Percentiles rank a stretch among this genome's conserved stretches.
phyloP scores from a whole-genome alignment of 2,329 filamentous ascomycete genomes.

The Camptophora hylomeconis region DNA sequence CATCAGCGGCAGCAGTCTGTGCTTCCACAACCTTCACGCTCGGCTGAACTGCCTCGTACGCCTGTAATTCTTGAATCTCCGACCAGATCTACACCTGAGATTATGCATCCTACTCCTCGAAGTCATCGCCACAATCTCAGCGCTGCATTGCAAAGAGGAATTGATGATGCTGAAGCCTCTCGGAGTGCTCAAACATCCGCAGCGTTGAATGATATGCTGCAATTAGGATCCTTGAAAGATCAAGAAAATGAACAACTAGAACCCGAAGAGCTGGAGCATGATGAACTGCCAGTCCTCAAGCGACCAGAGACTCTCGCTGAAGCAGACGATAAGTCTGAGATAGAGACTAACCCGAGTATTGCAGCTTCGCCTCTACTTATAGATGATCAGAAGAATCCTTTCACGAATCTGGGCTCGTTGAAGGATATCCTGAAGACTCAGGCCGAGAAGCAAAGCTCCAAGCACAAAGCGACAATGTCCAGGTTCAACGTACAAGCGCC shows the following conservation, averaged over 20 bases:
- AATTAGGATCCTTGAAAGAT: conserved; percentile 33
- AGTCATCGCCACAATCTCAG: conserved; percentile 60
- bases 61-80: conserved; percentile 7
- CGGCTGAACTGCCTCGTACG: conserved; percentile 8
- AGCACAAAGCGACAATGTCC: conserved; percentile 39
- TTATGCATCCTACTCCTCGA: conserved; percentile 48
- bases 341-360: conserved; percentile 63
- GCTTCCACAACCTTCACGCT: conserved; percentile 6
- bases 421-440: too few species aligned
- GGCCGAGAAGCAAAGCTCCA: conserved; percentile 20
- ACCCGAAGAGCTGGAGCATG: conserved; percentile 25
- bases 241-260: conserved; percentile 19
- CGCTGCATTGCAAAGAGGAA: conserved; percentile 66
- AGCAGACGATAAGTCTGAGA: conserved; percentile 26
- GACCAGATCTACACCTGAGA: conserved; percentile 30
- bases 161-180: conserved; percentile 63
- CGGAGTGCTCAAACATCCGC: conserved; percentile 20
- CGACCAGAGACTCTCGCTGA: conserved; percentile 14
- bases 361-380: conserved; percentile 50
- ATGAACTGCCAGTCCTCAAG: conserved; percentile 25
- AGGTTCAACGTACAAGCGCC: conserved; percentile 81
- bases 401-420: conserved; percentile 13
- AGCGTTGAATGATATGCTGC: conserved; percentile 15
- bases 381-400: conserved; percentile 17
- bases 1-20: conserved; percentile 21